A percentile compares a stretch with the other conserved stretches of the same genome.
These are phyloP conservation scores for Quercus cerris DNA, from an alignment of 306 rosid species.

Conservation along the genomic window DNA sequence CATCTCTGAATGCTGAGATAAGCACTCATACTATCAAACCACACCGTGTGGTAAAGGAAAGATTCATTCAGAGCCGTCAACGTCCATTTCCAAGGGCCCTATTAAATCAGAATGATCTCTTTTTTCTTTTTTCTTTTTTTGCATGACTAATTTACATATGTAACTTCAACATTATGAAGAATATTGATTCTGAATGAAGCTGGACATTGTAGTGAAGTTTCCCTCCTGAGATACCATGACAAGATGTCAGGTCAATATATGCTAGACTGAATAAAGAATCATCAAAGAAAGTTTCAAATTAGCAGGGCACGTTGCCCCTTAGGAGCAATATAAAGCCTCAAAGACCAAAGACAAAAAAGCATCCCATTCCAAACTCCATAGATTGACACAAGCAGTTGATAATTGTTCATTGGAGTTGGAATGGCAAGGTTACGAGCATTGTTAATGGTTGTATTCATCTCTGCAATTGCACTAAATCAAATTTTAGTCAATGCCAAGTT, in stretches of 20 bases:
- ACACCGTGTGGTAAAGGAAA: too few relatives aligned
- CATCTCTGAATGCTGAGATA: too few relatives aligned
- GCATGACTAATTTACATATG: neutral
- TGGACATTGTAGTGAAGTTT: conserved; percentile 19
- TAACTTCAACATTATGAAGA: conserved; percentile 19
- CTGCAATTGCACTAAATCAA: conserved; percentile 23
- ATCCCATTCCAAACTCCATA: conserved; percentile 24
- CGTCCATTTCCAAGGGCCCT: too few relatives aligned
- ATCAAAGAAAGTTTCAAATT: conserved; percentile 8
- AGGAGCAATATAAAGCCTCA: conserved; percentile 40
- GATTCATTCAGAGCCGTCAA: too few relatives aligned
- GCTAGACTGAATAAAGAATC: neutral
- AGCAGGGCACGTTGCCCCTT: conserved; percentile 9
- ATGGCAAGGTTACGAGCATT: conserved; percentile 40
- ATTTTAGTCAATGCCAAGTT: conserved; percentile 41
- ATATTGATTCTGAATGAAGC: conserved; percentile 36
- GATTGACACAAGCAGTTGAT: neutral
- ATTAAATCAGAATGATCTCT: too few relatives aligned
- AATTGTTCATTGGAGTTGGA: conserved; percentile 7
- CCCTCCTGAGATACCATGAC: conserved; percentile 23
- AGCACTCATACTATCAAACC: too few relatives aligned
- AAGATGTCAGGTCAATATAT: conserved; percentile 13
- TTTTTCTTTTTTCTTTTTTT: too few relatives aligned
- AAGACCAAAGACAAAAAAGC: conserved; percentile 13
- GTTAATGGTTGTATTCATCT: conserved; percentile 29